Conservation (phyloP, 176 grass and related monocot species). For the Pharus latifolius region DNA sequence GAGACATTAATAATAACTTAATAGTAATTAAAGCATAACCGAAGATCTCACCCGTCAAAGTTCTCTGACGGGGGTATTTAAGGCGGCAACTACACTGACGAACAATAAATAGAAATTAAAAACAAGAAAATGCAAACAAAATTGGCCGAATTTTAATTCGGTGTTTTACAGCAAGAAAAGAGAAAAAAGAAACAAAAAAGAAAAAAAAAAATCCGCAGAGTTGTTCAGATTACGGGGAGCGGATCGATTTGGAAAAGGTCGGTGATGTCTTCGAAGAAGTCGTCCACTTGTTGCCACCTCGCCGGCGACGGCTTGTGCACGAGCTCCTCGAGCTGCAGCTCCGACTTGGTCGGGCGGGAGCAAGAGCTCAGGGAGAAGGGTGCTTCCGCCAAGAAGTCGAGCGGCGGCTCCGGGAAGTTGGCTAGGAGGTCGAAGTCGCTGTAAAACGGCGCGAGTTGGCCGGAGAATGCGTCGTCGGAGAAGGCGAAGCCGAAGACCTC, state of each 20-base stretch:
- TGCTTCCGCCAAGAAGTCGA: constrained; percentile 37
- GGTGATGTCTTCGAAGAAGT: constrained; percentile 74
- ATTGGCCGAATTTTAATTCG: constrained; percentile 31
- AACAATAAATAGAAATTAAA: neutral
- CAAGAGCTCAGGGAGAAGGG: neutral
- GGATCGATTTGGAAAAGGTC: constrained; percentile 83
- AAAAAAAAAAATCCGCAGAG: neutral
- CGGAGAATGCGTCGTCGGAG: constrained; percentile 6
- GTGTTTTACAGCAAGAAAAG: constrained; percentile 12
- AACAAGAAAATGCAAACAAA: constrained; percentile 28
- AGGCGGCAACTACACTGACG: neutral
- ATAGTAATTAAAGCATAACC: neutral
- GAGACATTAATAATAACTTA: constrained; percentile 20
- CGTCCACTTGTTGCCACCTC: constrained; percentile 40
- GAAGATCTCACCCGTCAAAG: constrained; percentile 5
- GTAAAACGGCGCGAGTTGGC: constrained; percentile 40
- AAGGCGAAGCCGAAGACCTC: constrained; percentile 17
- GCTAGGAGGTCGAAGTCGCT: constrained; percentile 47
- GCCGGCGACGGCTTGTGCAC: constrained; percentile 2
- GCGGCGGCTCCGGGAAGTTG: constrained; percentile 29
- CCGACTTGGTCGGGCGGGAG: neutral
- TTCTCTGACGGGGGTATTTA: constrained; percentile 11
- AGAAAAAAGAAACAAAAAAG: constrained; percentile 24
- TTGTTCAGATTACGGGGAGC: constrained; percentile 30
- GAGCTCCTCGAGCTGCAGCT: neutral